These are phyloP conservation scores for Fusarium heterosporum DNA, from an alignment of 2,329 filamentous ascomycete species.

Conservation along the genomic window DNA sequence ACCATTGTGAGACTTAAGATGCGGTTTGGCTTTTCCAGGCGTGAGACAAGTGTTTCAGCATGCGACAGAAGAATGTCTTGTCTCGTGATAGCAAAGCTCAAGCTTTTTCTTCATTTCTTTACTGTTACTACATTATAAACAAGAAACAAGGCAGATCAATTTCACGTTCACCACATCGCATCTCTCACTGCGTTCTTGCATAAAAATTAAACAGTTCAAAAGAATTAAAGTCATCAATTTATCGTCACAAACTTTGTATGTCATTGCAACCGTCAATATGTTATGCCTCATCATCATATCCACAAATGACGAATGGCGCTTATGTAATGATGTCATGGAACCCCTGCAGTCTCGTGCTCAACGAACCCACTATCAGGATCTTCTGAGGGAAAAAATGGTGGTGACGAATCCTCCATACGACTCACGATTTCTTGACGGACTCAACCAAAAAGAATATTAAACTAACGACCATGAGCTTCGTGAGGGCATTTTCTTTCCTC, in stretches of 20 bases:
- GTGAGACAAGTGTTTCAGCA: no score
- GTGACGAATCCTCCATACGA: conserved; percentile 13
- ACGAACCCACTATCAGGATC: conserved; percentile 22
- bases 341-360: conserved; percentile 13
- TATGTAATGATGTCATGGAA: conserved; percentile 37
- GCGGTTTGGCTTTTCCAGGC: no score
- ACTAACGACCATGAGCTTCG: conserved; percentile 12
- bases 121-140: no score
- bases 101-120: no score
- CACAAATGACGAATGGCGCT: neutral
- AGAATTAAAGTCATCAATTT: neutral
- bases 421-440: neutral
- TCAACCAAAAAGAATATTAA: neutral
- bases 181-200: no score
- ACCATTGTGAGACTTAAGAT: no score
- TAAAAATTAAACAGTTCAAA: no score
- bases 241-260: neutral
- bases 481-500: conserved; percentile 29
- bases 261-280: neutral
- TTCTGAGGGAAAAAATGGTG: conserved; percentile 12
- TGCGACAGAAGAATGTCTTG: no score
- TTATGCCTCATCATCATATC: conserved; percentile 4
- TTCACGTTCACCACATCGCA: no score
- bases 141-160: no score
- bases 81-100: no score